A percentile compares a stretch with the other conserved stretches of the same genome.
These are phyloP conservation scores for Pestalotiopsis sp. DNA, from an alignment of 2,329 filamentous ascomycete genomes.

Conservation along the genomic window DNA sequence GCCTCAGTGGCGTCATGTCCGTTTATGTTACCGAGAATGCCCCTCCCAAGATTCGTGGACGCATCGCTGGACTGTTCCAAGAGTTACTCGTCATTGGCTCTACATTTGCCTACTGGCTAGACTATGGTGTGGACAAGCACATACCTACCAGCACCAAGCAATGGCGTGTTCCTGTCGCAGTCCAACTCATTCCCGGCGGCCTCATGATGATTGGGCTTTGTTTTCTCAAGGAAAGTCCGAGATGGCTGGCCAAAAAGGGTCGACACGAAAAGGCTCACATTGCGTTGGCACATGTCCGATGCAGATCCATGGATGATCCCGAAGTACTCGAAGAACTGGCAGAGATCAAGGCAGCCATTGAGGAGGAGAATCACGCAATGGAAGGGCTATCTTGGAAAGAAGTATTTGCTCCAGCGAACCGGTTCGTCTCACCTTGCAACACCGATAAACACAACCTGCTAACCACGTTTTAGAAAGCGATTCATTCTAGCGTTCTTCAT, in stretches of 20 bases:
- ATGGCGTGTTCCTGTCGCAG: constrained; percentile 27
- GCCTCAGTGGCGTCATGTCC: constrained; percentile 41
- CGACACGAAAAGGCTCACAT: constrained; percentile 18
- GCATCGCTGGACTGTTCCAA: constrained; percentile 46
- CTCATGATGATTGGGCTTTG: constrained; percentile 27
- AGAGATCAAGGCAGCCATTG: constrained; percentile 31
- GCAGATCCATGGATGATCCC: constrained; percentile 25
- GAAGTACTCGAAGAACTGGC: constrained; percentile 26
- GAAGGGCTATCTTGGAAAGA: constrained; percentile 47
- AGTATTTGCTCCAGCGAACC: constrained; percentile 34
- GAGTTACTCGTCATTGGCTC: constrained; percentile 42
- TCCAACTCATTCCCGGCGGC: constrained; percentile 25
- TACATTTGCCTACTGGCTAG: constrained; percentile 28
- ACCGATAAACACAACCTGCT: constrained; percentile 34
- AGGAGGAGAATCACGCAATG: constrained; percentile 40
- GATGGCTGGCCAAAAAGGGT: constrained; percentile 25
- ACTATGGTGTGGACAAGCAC: constrained; percentile 33
- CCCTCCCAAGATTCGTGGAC: constrained; percentile 44
- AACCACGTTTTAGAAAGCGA: constrained; percentile 43
- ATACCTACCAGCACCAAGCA: constrained; percentile 23
- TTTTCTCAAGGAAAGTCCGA: constrained; percentile 22
- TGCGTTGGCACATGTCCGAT: constrained; percentile 21
- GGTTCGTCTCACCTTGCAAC: constrained; percentile 46
- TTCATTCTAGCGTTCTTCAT: constrained; percentile 46
- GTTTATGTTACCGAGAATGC: constrained; percentile 33